These are phyloP conservation scores for Sporormia fimetaria DNA, from an alignment of 495 filamentous ascomycete genomes.

Conservation along the genomic window DNA sequence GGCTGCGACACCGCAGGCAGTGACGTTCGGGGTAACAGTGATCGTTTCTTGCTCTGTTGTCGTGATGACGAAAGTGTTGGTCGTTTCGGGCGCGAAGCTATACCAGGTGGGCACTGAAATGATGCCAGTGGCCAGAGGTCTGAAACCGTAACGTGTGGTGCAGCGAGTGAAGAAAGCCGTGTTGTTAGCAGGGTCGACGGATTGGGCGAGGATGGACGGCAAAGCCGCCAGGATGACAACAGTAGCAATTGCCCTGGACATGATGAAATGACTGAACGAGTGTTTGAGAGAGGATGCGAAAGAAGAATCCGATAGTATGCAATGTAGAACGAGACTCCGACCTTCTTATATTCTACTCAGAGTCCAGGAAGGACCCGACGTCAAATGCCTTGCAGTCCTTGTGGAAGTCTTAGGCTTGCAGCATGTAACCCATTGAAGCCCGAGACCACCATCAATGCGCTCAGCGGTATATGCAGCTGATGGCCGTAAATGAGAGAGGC, in stretches of 20 bases:
- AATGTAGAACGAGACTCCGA: no score
- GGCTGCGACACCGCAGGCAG: neutral
- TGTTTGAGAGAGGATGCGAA: no score
- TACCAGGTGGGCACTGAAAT: constrained; percentile 2
- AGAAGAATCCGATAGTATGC: no score
- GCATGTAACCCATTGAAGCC: no score
- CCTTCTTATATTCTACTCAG: no score
- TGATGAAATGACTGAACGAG: neutral
- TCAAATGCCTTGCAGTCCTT: no score
- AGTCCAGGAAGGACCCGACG: no score
- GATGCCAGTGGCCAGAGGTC: neutral
- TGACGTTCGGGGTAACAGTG: constrained; percentile 6
- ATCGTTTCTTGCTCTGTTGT: constrained; percentile 2
- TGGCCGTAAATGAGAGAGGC: no score
- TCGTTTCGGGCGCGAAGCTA: neutral
- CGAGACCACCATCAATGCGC: no score
- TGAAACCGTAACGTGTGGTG: constrained; percentile 5
- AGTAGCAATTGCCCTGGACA: neutral
- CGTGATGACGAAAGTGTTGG: neutral
- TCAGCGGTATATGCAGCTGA: no score
- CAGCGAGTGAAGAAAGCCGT: neutral
- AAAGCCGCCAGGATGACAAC: constrained; percentile 2
- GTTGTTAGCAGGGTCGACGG: neutral
- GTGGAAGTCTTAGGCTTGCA: no score
- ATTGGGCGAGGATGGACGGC: no score